Conservation (phyloP, 192 early-diverging fungal species). For the Bifiguratus adelaidae region DNA sequence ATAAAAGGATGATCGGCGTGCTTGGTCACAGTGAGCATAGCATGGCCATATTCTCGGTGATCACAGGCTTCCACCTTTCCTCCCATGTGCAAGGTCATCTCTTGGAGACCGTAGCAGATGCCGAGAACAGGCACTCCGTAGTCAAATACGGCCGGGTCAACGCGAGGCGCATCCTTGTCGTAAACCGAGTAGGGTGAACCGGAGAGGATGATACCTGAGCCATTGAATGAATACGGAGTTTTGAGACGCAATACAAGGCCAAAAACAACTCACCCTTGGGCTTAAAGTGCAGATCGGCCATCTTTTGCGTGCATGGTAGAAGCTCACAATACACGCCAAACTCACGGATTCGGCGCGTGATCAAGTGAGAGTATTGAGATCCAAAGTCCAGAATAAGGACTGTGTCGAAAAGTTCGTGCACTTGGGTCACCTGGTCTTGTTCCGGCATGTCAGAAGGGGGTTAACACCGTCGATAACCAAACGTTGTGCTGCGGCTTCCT, state of each 20-base stretch:
- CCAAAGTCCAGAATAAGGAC: slow-evolving; percentile 99
- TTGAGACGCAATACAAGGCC: neutral
- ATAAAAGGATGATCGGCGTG: slow-evolving; percentile 49
- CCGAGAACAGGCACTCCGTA: slow-evolving; percentile 88
- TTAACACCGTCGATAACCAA: too few relatives aligned
- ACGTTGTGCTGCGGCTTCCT: too few relatives aligned
- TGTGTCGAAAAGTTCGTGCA: slow-evolving; percentile 84
- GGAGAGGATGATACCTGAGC: slow-evolving; percentile 80
- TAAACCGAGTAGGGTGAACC: slow-evolving; percentile 97
- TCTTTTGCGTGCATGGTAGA: slow-evolving; percentile 92
- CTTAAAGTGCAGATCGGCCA: slow-evolving; percentile 87
- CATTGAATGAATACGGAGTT: neutral
- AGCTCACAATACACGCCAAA: slow-evolving; percentile 99
- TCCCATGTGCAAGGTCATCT: slow-evolving; percentile 82
- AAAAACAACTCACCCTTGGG: slow-evolving; percentile 59
- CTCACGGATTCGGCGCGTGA: slow-evolving; percentile 91
- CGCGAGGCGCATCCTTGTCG: slow-evolving; percentile 87
- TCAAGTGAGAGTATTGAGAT: slow-evolving; percentile 97
- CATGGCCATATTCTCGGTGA: slow-evolving; percentile 94
- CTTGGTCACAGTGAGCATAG: slow-evolving; percentile 55
- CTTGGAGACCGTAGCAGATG: slow-evolving; percentile 99
- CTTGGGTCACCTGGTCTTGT: slow-evolving; percentile 37
- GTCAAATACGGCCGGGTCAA: slow-evolving; percentile 84
- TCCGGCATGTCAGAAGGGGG: too few relatives aligned
- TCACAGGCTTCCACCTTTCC: slow-evolving; percentile 81